Evolutionary conservation across 352 stramenopile genomes (phyloP), one percentile per base, ranked within the genome.

Genomic region (Phytopythium aichiense): DNA sequence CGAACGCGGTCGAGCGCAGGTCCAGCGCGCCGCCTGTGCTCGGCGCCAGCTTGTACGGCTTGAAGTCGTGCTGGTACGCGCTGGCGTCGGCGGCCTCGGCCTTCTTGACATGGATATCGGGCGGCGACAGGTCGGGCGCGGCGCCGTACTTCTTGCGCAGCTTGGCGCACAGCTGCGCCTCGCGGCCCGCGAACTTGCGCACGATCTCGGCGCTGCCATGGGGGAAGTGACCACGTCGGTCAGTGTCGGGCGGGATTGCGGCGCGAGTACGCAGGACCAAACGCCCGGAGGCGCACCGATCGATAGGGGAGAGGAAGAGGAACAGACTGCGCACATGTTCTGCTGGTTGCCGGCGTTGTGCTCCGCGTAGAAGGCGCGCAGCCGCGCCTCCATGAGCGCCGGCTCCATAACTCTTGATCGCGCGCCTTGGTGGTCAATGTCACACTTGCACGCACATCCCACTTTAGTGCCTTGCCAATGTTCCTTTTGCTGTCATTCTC

Each of bases 61-160:
- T 49, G 60, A 82, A 92, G 61, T 54, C 25, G 13, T 51, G 60
- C 15, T 84, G 58, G 55, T 89, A 91, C 43, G 18, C 60, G 56
- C 20, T 25, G 58, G 48, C 23, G 35, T 53, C 38, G 2, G 22
- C 20, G 45, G 13, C 50, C 11, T 28, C 18, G 30, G 15, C 20
- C n/a, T 58, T 67, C 46, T 30, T 43, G 31, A 23, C 45, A n/a
- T 37, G 48, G 18, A 12, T 52, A 0, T 49, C 16, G 0, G 31
- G 20, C 28, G 52, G 37, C 20, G 56, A 37, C 23, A 89, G 58
- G 49, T 81, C 71, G 18, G 79, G 78, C 8, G 74, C 74, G 33
- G 70, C 71, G 56, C 80, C 83, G 56, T 94, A 94, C 54, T 94
- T 94, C 66, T 91, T 92, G 23, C 74, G 63, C 28, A 94, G 75